A percentile compares a stretch with the other conserved stretches of the same genome.
These are phyloP conservation scores for Leucosporidium creatinivorum DNA, from an alignment of 768 basidiomycete species.

Conservation along the genomic window DNA sequence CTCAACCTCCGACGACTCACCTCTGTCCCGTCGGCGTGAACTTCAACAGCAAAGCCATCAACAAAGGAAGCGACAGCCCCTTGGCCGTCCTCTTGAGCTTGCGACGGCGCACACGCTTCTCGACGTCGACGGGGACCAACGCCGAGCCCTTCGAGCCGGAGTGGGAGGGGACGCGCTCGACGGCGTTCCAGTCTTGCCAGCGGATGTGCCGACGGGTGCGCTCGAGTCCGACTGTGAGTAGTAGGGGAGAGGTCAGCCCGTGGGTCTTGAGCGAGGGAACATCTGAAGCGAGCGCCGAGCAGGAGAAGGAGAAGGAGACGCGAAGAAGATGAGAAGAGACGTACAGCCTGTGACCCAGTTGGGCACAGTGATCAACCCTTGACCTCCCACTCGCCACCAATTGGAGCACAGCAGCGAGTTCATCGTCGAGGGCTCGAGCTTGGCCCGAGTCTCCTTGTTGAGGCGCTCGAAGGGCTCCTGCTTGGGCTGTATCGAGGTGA, in stretches of 20 bases:
- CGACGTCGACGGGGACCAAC: no score
- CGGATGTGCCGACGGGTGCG: neutral
- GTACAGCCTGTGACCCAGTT: neutral
- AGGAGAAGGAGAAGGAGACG: no score
- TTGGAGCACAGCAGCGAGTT: neutral
- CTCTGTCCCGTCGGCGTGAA: no score
- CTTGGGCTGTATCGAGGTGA: conserved; percentile 21
- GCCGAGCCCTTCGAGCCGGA: no score
- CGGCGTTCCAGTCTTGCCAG: neutral
- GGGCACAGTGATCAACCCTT: neutral
- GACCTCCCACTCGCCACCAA: neutral
- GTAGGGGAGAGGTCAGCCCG: neutral
- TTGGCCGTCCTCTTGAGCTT: no score
- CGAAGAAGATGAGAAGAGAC: neutral
- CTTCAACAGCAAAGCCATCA: no score
- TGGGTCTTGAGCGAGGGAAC: neutral
- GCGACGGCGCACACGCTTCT: no score
- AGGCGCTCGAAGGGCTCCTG: conserved; percentile 1
- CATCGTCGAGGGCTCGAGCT: neutral
- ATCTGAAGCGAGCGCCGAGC: no score
- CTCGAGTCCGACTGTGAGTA: neutral
- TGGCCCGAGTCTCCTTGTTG: conserved; percentile 6
- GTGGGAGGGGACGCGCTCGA: no score
- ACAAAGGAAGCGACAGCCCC: no score
- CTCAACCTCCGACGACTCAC: no score